A percentile compares a stretch with the other conserved stretches of the same genome.
Evolutionary conservation across 805 yeast species (phyloP).

Genomic region (Groenewaldozyma tartarivorans): DNA sequence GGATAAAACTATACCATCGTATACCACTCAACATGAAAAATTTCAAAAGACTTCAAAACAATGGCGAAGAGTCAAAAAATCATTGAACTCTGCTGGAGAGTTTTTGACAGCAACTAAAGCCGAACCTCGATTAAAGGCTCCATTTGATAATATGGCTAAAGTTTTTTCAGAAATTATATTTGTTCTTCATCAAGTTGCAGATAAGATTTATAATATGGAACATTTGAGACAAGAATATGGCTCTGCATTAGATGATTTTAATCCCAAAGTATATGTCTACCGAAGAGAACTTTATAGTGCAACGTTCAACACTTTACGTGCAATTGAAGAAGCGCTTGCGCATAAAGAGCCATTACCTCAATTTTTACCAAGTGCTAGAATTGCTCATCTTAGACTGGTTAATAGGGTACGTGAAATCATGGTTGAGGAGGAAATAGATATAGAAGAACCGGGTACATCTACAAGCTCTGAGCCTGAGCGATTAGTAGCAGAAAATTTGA

Average conservation of each 20-base stretch:
- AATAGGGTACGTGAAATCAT: conserved; percentile 34
- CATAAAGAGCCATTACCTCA: conserved; percentile 43
- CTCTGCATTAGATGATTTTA: conserved; percentile 38
- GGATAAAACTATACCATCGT: conserved; percentile 27
- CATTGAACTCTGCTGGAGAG: conserved; percentile 33
- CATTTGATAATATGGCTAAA: conserved; percentile 31
- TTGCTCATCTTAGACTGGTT: conserved; percentile 38
- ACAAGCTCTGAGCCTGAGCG: not conserved
- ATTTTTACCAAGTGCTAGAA: conserved; percentile 39
- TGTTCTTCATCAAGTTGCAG: conserved; percentile 37
- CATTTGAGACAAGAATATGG: conserved; percentile 36
- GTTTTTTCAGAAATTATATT: conserved; percentile 38
- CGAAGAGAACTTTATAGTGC: conserved; percentile 38
- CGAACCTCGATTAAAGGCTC: conserved; percentile 43
- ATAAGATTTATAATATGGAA: conserved; percentile 38
- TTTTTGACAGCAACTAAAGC: conserved; percentile 23
- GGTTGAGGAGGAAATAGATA: not conserved
- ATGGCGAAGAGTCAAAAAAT: conserved; percentile 31
- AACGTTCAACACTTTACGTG: conserved; percentile 31
- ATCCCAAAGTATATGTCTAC: conserved; percentile 32
- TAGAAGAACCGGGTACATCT: not conserved
- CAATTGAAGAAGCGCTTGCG: conserved; percentile 35
- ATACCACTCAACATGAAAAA: conserved; percentile 24
- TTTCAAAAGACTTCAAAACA: conserved; percentile 27
- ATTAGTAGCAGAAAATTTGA: not conserved